Evolutionary conservation across 371 early-diverging fungal genomes (phyloP).

Genomic region (Choanephora cucurbitarum): DNA sequence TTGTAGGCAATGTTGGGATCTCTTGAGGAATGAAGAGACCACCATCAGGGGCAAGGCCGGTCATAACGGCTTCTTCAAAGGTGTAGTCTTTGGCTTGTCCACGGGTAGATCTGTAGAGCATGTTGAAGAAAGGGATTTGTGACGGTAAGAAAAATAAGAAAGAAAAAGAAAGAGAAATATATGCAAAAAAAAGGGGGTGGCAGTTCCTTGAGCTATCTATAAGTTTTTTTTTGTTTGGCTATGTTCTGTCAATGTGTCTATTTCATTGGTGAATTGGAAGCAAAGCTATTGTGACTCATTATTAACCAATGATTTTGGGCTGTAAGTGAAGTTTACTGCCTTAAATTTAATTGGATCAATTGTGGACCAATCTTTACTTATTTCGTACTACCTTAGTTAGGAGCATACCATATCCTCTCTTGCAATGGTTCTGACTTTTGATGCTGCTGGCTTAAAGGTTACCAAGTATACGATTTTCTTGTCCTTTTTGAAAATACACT

Average conservation of each 20-base stretch:
- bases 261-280: constrained; percentile 16
- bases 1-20: constrained; percentile 73
- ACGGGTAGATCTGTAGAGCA: constrained; percentile 91
- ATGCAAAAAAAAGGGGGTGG: not conserved
- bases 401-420: too few relatives aligned
- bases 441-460: too few relatives aligned
- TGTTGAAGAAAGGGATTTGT: constrained; percentile 30
- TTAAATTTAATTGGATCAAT: not conserved
- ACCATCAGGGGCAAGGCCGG: constrained; percentile 93
- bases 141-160: too few relatives aligned
- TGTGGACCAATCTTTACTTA: not conserved
- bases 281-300: constrained; percentile 18
- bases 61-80: constrained; percentile 92
- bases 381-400: too few relatives aligned
- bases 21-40: constrained; percentile 91
- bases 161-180: not conserved
- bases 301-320: not conserved
- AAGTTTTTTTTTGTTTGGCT: not conserved
- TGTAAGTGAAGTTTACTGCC: too few relatives aligned
- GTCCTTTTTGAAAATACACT: too few relatives aligned
- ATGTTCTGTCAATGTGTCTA: not conserved
- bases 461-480: too few relatives aligned
- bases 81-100: constrained; percentile 71
- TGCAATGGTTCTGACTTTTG: too few relatives aligned
- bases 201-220: not conserved